Evolutionary conservation across 805 yeast species (phyloP).

Genomic region (Wickerhamiella parazyma): DNA sequence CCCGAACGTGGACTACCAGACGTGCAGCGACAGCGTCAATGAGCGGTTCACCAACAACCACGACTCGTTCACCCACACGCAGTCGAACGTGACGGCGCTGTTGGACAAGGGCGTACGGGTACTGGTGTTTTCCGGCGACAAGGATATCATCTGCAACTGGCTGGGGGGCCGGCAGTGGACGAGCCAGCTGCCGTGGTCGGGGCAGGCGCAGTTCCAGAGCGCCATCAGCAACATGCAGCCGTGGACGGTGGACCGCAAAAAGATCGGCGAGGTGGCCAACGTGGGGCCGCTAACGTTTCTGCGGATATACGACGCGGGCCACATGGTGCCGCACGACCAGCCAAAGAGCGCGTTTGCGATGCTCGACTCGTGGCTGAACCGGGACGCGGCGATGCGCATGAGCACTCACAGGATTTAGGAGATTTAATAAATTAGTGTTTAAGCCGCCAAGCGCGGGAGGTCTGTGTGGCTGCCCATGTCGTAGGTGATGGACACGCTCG

Average conservation of each 20-base stretch:
- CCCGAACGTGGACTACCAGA: slow-evolving; percentile 37
- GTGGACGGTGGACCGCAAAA: slow-evolving; percentile 26
- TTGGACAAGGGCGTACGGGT: slow-evolving; percentile 66
- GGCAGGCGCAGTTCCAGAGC: slow-evolving; percentile 28
- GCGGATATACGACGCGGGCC: slow-evolving; percentile 73
- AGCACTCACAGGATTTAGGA: background rate
- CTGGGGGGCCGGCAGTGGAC: slow-evolving; percentile 86
- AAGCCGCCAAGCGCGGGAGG: background rate
- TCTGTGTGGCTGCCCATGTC: slow-evolving; percentile 10
- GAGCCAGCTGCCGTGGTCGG: slow-evolving; percentile 46
- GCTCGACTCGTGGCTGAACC: slow-evolving; percentile 56
- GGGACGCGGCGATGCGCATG: background rate
- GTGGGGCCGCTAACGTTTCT: slow-evolving; percentile 59
- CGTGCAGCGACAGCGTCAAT: slow-evolving; percentile 64
- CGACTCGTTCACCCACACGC: slow-evolving; percentile 90
- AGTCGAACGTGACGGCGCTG: slow-evolving; percentile 49
- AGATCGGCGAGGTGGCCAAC: slow-evolving; percentile 59
- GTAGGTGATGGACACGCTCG: slow-evolving; percentile 20
- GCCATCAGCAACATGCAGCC: slow-evolving; percentile 32
- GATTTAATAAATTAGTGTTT: background rate
- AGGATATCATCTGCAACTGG: slow-evolving; percentile 94
- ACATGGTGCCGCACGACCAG: slow-evolving; percentile 85
- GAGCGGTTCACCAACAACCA: slow-evolving; percentile 34
- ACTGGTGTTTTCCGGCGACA: slow-evolving; percentile 86
- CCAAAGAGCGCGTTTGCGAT: slow-evolving; percentile 58